Evolutionary conservation across 208 protist genomes (phyloP), one percentile per base, ranked within the genome.

Genomic region (Trypanosoma avium): DNA sequence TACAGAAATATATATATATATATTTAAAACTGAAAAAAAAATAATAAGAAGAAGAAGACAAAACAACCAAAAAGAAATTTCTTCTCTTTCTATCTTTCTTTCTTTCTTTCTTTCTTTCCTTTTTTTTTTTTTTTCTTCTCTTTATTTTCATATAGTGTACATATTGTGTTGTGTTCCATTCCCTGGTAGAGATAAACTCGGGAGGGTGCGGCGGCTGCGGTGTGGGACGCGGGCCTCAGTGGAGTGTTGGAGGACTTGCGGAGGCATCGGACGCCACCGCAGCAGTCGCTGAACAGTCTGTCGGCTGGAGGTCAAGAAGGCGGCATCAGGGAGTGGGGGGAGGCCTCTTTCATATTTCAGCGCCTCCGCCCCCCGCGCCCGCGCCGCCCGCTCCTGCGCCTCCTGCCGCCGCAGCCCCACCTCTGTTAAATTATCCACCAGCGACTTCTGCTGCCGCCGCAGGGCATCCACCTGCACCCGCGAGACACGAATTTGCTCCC

Each of bases 341-440:
- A 62, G 57, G 24, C 56, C 53, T 2, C 88, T 83, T 24, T 67
- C 50, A 55, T 94, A 94, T 12, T 70, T 40, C 21, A 82, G 55
- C 30, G 73, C 67, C 70, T 85, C 75, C 1, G 68, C 62, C 1
- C 48, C 59, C n/a, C 53, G 55, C 24, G 70, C 70, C 19, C 70
- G 67, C 38, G 72, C 70, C 10, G 64, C 67, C 61, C 81, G 35
- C 52, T 92, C 76, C 68, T 84, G 65, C 42, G 57, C 57, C 61
- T 77, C 58, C 66, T 91, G 79, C 19, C 84, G 82, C 29, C 66
- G 82, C 13, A 79, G 29, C 1, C 82, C 90, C 13, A 92, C 73
- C 26, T 95, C 90, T 0, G 86, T 88, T 56, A 95, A 81, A 54
- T 92, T 92, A 61, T 95, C 83, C 12, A 95, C 77, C 8, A 95